These are phyloP conservation scores for Backusella morwellensis DNA, from an alignment of 192 early-diverging fungal species.

Conservation along the genomic window DNA sequence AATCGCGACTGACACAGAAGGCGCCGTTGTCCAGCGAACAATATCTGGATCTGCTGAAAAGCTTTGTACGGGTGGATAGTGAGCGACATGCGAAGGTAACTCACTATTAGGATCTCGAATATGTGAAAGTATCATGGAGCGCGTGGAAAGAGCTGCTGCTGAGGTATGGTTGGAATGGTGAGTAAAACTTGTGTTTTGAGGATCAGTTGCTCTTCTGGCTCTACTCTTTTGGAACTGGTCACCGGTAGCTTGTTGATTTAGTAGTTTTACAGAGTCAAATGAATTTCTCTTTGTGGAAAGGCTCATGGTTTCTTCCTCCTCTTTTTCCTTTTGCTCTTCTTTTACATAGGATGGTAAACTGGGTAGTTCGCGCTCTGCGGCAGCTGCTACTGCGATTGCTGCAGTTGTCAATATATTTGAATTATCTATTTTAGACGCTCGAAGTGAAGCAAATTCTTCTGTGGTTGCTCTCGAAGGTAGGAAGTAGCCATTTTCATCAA, in stretches of 20 bases:
- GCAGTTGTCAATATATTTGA: not conserved
- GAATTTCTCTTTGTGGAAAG: not conserved
- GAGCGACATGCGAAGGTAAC: not conserved
- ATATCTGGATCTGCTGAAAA: slow-evolving; percentile 24
- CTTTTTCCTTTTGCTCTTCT: not conserved
- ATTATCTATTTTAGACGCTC: not conserved
- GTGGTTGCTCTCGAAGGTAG: not conserved
- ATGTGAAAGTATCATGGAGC: not conserved
- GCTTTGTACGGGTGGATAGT: not conserved
- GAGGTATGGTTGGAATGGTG: not conserved
- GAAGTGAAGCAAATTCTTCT: not conserved
- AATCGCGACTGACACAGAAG: not conserved
- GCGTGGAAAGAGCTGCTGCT: not conserved
- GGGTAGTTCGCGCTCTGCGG: not conserved
- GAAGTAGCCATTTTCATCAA: not conserved
- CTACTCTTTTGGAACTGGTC: not conserved
- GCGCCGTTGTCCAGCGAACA: slow-evolving; percentile 17
- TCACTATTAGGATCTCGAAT: not conserved
- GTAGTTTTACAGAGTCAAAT: not conserved
- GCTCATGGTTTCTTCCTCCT: not conserved
- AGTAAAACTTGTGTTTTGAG: not conserved
- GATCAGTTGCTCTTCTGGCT: not conserved
- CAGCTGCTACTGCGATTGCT: not conserved
- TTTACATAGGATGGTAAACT: not conserved
- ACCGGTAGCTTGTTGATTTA: not conserved